These are phyloP conservation scores for Cutaneotrichosporon cavernicola DNA, from an alignment of 1,284 basidiomycete species.

Conservation along the genomic window DNA sequence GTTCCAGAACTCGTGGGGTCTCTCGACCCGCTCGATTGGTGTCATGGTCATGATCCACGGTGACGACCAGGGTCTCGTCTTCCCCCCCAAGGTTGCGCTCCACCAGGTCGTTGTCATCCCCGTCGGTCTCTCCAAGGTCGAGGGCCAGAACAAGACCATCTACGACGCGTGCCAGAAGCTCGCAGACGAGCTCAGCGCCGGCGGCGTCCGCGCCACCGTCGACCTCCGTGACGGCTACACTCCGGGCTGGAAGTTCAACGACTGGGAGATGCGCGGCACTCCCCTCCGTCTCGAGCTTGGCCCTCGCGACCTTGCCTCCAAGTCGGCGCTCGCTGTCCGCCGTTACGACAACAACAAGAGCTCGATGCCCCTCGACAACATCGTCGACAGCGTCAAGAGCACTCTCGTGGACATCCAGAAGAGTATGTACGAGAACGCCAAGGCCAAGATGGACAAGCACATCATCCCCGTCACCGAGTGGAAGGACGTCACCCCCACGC, in stretches of 20 bases:
- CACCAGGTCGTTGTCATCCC: conserved; percentile 91
- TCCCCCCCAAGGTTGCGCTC: conserved; percentile 91
- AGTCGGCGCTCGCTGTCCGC: conserved; percentile 79
- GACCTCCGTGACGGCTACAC: conserved; percentile 95
- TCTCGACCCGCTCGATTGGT: conserved; percentile 93
- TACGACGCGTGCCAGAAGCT: conserved; percentile 75
- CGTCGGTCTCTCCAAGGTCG: conserved; percentile 71
- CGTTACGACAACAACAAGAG: conserved; percentile 81
- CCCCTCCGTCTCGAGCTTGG: conserved; percentile 96
- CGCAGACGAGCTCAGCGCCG: conserved; percentile 67
- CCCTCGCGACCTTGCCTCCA: conserved; percentile 83
- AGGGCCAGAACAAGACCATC: conserved; percentile 63
- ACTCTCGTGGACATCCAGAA: conserved; percentile 83
- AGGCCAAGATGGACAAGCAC: conserved; percentile 70
- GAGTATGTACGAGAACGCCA: conserved; percentile 83
- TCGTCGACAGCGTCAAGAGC: conserved; percentile 61
- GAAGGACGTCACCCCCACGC: conserved; percentile 85
- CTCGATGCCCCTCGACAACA: conserved; percentile 66
- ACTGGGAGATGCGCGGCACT: conserved; percentile 99
- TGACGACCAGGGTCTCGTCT: conserved; percentile 93
- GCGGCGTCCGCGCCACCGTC: conserved; percentile 79
- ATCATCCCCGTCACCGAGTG: conserved; percentile 76
- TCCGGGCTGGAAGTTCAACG: conserved; percentile 98
- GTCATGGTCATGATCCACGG: conserved; percentile 99
- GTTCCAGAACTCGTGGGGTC: conserved; percentile 99